Conservation (phyloP, 2,329 filamentous ascomycete genomes). For the Colletotrichum liriopes region DNA sequence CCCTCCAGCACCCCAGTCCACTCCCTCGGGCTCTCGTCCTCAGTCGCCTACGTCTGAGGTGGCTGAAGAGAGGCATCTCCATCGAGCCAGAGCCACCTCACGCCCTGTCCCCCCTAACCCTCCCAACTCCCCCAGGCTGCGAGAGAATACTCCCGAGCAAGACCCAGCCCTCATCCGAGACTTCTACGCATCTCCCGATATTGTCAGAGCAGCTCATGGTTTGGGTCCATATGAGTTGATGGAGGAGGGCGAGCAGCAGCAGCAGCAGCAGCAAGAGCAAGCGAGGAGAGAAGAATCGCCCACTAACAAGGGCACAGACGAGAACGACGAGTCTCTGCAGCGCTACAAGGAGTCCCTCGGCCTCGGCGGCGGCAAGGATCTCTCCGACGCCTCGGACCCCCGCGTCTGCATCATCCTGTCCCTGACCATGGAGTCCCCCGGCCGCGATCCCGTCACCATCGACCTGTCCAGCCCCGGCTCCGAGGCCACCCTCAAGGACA, state of each 20-base stretch:
- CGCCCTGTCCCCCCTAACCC: slow-evolving; percentile 36
- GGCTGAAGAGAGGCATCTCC: slow-evolving; percentile 26
- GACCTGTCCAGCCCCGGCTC: slow-evolving; percentile 84
- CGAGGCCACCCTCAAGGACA: slow-evolving; percentile 84
- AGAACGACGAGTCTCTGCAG: slow-evolving; percentile 92
- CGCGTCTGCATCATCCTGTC: slow-evolving; percentile 95
- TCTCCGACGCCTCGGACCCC: slow-evolving; percentile 84
- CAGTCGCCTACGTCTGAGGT: slow-evolving; percentile 19
- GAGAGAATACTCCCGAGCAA: slow-evolving; percentile 14
- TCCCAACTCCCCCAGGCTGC: slow-evolving; percentile 34
- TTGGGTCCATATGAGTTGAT: not conserved
- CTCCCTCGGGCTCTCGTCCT: slow-evolving; percentile 33
- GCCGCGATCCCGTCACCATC: slow-evolving; percentile 88
- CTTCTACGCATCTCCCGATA: slow-evolving; percentile 29
- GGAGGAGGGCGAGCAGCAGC: slow-evolving; percentile 6
- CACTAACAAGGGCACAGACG: slow-evolving; percentile 59
- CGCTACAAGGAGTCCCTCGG: slow-evolving; percentile 98
- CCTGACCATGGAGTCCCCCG: slow-evolving; percentile 88
- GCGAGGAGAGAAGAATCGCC: slow-evolving; percentile 5
- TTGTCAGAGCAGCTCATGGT: slow-evolving; percentile 28
- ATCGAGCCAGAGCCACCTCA: slow-evolving; percentile 35
- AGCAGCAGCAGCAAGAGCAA: not conserved
- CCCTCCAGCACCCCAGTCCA: slow-evolving; percentile 33
- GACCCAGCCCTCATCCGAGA: slow-evolving; percentile 28
- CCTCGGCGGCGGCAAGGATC: slow-evolving; percentile 80